phyloP scores from a whole-genome alignment of 2,329 filamentous ascomycete genomes.

The Neofusicoccum sp. region DNA sequence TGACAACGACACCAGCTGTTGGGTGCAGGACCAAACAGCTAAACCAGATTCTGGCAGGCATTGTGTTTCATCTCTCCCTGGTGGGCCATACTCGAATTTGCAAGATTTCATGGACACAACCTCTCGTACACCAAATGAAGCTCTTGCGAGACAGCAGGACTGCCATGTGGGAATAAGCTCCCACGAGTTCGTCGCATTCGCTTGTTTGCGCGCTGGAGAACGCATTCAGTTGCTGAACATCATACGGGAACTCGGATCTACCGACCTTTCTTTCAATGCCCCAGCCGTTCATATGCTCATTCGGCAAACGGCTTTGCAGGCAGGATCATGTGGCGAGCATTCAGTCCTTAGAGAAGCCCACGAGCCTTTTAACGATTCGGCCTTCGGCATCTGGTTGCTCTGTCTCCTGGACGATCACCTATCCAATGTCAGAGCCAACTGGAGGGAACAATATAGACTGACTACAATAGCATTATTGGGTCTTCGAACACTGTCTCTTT shows the following conservation, averaged over 20 bases:
- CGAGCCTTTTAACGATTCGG: not conserved
- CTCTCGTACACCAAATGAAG: not conserved
- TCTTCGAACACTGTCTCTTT: slow-evolving; percentile 1
- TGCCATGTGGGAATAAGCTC: not conserved
- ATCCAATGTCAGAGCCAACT: not conserved
- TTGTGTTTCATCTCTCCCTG: not conserved
- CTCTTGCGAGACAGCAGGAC: not conserved
- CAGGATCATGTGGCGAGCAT: not conserved
- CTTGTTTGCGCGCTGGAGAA: slow-evolving; percentile 12
- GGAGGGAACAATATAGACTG: slow-evolving; percentile 8
- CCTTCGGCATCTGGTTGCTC: not conserved
- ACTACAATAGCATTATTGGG: not conserved
- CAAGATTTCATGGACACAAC: not conserved
- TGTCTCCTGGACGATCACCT: not conserved
- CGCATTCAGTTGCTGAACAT: slow-evolving; percentile 19
- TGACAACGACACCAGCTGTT: slow-evolving; percentile 16
- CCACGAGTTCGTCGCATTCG: slow-evolving; percentile 18
- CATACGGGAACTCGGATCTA: slow-evolving; percentile 9
- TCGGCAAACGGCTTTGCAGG: slow-evolving; percentile 8
- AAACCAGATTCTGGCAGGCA: not conserved
- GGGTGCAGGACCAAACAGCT: not conserved
- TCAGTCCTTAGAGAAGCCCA: slow-evolving; percentile 5
- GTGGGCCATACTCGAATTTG: not conserved
- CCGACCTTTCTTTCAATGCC: slow-evolving; percentile 2
- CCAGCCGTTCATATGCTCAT: not conserved